phyloP scores from a whole-genome alignment of 371 early-diverging fungal genomes.

The Basidiobolus meristosporus region DNA sequence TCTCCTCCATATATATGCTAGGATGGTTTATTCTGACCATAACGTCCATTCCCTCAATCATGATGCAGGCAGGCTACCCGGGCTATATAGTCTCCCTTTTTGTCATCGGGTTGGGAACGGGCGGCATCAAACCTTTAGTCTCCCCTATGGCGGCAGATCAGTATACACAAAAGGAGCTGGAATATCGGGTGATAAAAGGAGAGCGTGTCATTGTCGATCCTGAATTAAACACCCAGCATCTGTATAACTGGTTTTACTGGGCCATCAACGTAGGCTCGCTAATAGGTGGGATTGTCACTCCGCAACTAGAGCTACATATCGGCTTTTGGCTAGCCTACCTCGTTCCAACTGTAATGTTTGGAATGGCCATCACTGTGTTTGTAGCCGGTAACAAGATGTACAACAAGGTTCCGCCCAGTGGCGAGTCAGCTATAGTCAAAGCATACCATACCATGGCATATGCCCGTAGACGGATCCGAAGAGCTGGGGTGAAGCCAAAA shows the following conservation, averaged over 20 bases:
- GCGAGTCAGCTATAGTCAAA: conserved; percentile 24
- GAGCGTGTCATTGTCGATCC: conserved; percentile 10
- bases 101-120: conserved; percentile 60
- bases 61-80: conserved; percentile 26
- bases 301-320: conserved; percentile 10
- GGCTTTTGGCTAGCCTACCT: conserved; percentile 25
- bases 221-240: conserved; percentile 24
- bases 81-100: conserved; percentile 44
- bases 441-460: conserved; percentile 19
- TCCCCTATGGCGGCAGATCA: conserved; percentile 56
- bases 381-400: conserved; percentile 31
- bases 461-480: conserved; percentile 26
- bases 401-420: conserved; percentile 24
- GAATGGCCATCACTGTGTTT: conserved; percentile 32
- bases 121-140: conserved; percentile 73
- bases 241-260: conserved; percentile 61
- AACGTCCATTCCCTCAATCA: conserved; percentile 30
- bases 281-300: conserved; percentile 7
- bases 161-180: not conserved
- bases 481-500: conserved; percentile 7
- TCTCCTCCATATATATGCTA: conserved; percentile 34
- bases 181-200: conserved; percentile 8
- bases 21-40: conserved; percentile 44
- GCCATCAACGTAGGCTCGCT: conserved; percentile 57
- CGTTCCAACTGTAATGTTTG: conserved; percentile 43